phyloP scores from a whole-genome alignment of 768 basidiomycete species.

The Lactarius psammicola region DNA sequence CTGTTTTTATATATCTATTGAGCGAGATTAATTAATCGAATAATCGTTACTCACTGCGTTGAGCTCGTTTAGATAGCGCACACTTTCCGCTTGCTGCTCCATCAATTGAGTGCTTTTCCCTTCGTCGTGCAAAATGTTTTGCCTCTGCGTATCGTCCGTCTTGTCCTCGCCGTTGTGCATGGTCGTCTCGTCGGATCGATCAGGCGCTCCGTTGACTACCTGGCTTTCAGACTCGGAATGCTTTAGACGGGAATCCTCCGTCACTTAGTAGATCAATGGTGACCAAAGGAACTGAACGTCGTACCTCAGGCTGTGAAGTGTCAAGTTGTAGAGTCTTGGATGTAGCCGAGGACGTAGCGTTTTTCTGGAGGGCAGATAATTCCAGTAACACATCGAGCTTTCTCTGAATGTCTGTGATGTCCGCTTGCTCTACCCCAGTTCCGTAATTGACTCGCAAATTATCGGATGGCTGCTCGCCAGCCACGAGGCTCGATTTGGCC shows the following conservation, averaged over 20 bases:
- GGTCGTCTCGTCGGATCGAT: not conserved
- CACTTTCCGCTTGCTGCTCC: conserved; percentile 72
- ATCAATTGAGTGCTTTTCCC: conserved; percentile 48
- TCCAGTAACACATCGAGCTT: conserved; percentile 42
- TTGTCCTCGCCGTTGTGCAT: not conserved
- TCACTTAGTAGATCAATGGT: not conserved
- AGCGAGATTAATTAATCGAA: not conserved
- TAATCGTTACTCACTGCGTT: conserved; percentile 51
- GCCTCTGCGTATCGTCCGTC: conserved; percentile 35
- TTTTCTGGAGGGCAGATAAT: conserved; percentile 24
- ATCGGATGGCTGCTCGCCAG: conserved; percentile 28
- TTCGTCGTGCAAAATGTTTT: conserved; percentile 49
- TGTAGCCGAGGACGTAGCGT: not conserved
- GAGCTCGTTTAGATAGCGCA: conserved; percentile 75
- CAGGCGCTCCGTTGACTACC: not conserved
- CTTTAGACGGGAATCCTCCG: not conserved
- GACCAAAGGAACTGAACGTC: not conserved
- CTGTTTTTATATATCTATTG: conserved; percentile 37
- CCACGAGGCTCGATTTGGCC: not conserved
- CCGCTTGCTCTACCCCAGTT: conserved; percentile 19
- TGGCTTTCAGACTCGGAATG: not conserved
- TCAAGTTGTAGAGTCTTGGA: not conserved
- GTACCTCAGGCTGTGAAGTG: conserved; percentile 4
- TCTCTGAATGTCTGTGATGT: conserved; percentile 35
- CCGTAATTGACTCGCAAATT: conserved; percentile 26